Conservation (phyloP, 305 asterid species). For the Lippia alba region DNA sequence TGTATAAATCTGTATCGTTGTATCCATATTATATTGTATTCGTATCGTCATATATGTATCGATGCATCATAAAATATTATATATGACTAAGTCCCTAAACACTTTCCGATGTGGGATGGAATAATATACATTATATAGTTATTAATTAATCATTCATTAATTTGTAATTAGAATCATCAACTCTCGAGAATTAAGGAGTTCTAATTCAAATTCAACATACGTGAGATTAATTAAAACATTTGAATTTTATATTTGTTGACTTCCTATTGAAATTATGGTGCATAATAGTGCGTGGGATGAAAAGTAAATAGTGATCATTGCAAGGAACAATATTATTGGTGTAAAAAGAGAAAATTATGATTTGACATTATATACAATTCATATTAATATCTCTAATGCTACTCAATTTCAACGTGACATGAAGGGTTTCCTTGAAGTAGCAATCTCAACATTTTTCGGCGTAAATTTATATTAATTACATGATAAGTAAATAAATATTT, state of each 20-base stretch:
- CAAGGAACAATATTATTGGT: background rate
- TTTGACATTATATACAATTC: background rate
- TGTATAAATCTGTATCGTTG: too few relatives aligned
- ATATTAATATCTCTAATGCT: background rate
- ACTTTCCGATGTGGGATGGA: too few relatives aligned
- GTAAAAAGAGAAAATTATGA: background rate
- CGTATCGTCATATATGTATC: too few relatives aligned
- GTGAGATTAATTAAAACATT: background rate
- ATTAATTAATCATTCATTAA: too few relatives aligned
- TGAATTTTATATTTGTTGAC: background rate
- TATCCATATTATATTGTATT: too few relatives aligned
- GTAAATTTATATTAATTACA: too few relatives aligned
- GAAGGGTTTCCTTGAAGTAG: constrained; percentile 2
- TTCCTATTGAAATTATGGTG: background rate
- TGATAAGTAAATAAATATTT: too few relatives aligned
- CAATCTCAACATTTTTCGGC: background rate
- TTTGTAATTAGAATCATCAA: background rate
- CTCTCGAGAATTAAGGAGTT: background rate
- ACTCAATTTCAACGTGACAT: background rate
- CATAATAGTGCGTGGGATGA: background rate
- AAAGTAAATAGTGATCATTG: background rate
- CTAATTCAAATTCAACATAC: background rate
- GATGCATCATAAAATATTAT: too few relatives aligned
- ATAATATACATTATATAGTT: too few relatives aligned
- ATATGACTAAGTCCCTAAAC: too few relatives aligned